Evolutionary conservation across 176 grass and related monocot species (phyloP).

Genomic region (Musa acuminata): DNA sequence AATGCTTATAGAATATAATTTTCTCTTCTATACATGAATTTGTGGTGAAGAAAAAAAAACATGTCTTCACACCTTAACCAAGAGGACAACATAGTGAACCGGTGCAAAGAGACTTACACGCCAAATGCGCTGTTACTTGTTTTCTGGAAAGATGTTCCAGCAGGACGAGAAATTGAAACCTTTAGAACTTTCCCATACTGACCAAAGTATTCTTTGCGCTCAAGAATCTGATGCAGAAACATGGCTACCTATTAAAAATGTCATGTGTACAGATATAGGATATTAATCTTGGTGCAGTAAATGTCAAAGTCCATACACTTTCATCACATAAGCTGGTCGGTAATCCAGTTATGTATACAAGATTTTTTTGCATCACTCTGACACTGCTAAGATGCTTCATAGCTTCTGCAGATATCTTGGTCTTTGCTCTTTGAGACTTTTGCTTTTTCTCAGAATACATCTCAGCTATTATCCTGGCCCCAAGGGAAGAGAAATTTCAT

Average conservation of each 20-base stretch:
- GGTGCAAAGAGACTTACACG: slow-evolving; percentile 46
- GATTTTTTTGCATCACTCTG: slow-evolving; percentile 96
- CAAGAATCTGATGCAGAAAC: slow-evolving; percentile 45
- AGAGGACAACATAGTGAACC: neutral
- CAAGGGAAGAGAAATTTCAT: neutral
- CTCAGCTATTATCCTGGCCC: slow-evolving; percentile 58
- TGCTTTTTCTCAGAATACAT: slow-evolving; percentile 79
- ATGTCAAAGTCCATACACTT: slow-evolving; percentile 42
- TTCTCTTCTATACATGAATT: too few relatives aligned
- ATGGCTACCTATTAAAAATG: neutral
- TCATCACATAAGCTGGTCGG: slow-evolving; percentile 75
- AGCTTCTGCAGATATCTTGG: slow-evolving; percentile 62
- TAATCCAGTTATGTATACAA: slow-evolving; percentile 90
- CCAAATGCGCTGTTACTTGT: slow-evolving; percentile 62
- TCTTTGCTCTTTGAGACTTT: slow-evolving; percentile 68
- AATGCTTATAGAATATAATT: neutral
- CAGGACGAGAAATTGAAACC: slow-evolving; percentile 80
- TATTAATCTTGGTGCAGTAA: neutral
- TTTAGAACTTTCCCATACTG: slow-evolving; percentile 96
- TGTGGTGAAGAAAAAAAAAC: too few relatives aligned
- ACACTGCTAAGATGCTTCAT: slow-evolving; percentile 84
- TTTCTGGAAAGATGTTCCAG: slow-evolving; percentile 63
- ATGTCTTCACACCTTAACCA: neutral
- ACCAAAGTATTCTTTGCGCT: slow-evolving; percentile 97
- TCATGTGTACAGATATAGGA: neutral